Evolutionary conservation across 345 rosid genomes (phyloP).

Genomic region (Citrus glauca): DNA sequence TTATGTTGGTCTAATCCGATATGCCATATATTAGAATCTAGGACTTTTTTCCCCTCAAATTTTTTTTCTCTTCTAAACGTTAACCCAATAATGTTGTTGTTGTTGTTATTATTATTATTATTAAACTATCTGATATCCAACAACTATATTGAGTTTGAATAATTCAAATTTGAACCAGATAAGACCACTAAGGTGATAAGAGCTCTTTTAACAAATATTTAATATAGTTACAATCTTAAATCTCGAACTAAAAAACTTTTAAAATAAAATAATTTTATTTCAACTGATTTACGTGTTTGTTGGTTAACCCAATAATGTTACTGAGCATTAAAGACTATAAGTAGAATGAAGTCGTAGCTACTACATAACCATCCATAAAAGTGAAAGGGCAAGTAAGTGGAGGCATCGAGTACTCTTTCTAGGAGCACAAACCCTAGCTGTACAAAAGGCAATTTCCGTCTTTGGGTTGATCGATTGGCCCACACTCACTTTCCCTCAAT

Average conservation of each 20-base stretch:
- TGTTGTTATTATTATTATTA: no score
- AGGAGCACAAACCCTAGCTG: conserved; percentile 3
- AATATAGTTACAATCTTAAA: fast-evolving
- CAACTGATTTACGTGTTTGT: no score
- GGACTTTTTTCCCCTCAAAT: neutral
- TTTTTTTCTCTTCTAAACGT: neutral
- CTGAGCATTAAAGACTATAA: neutral
- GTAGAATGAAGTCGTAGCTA: neutral
- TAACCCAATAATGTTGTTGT: neutral
- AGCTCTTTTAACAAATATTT: no score
- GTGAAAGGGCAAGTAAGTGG: neutral
- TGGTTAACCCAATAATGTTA: neutral
- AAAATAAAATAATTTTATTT: no score
- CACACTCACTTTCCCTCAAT: neutral
- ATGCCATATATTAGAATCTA: no score
- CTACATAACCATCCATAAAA: neutral
- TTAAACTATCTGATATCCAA: no score
- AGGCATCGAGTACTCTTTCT: conserved; percentile 12
- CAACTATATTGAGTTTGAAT: no score
- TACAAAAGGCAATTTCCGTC: conserved; percentile 29
- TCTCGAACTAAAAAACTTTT: no score
- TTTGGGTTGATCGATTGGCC: conserved; percentile 20
- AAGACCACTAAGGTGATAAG: fast-evolving
- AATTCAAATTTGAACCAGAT: fast-evolving
- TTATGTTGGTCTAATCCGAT: neutral